Base-by-base conservation (phyloP, 2,329 filamentous ascomycete genomes). In the Thelonectria blattea region DNA sequence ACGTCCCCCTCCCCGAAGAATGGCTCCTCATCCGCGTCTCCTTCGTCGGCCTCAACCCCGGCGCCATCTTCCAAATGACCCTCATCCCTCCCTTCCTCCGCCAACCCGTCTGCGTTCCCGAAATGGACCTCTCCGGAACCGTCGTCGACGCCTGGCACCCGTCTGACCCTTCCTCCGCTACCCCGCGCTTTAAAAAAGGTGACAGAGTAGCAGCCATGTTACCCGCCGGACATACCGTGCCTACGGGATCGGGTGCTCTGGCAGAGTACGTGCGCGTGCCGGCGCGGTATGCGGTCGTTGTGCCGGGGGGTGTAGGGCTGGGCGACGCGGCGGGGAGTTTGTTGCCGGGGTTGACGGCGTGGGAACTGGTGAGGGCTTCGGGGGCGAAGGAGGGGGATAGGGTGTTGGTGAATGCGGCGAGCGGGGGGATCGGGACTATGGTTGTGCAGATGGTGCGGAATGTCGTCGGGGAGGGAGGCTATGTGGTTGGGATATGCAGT, bases 371-470 rank as follows among this genome's bases (percentile, higher is more conserved):
- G 0, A 68, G 69, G 10, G 71, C 77, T 18, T 78, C 79, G 3
- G 75, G 71, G 2, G 71, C 75, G 60, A 72, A 75, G 65, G 64
- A 65, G 24, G 77, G 80, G 0, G 72, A 77, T 39, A 70, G 75
- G 2, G 79, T 83, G 37, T 65, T 85, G 48, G 72, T 84, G 4
- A 82, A 83, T 62, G 82, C 80, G 3, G 83, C 80, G 18, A 83
- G 81, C 64, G 82, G 82, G 1, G 82, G 81, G 12, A 79, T 85
- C 6, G 82, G 82, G 12, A 75, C 76, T 18, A 65, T 83, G 51
- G 72, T 77, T 1, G 71, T 83, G 48, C 82, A 85, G 71, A 76
- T 82, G 72, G 72, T 68, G 46, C 72, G 72, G 14, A 70, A 65
- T n/a, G 62, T 72, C 65, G 74, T 81, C 62, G 74, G 79, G 42